Conservation (phyloP, 106 monocot genomes). For the Dendrobium nobile region DNA sequence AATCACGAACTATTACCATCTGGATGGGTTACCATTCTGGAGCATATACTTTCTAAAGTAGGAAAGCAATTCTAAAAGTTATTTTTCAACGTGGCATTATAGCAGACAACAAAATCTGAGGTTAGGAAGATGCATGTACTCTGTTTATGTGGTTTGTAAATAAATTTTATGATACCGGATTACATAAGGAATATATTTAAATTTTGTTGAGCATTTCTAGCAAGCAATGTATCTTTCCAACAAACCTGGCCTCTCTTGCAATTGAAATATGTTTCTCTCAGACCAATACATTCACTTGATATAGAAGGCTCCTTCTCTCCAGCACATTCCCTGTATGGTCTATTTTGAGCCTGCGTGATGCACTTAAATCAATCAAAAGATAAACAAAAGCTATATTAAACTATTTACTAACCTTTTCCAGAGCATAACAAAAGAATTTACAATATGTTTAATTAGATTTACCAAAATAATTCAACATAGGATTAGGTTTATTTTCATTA, state of each 20-base stretch:
- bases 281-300: slow-evolving; percentile 90
- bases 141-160: not conserved
- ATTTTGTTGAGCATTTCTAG: not conserved
- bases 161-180: not conserved
- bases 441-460: not conserved
- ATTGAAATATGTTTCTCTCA: slow-evolving; percentile 97
- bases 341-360: slow-evolving; percentile 60
- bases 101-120: not conserved
- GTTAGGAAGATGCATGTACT: not conserved
- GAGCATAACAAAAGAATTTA: not conserved
- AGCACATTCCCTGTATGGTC: slow-evolving; percentile 85
- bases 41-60: not conserved
- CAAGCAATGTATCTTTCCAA: not conserved
- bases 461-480: not conserved
- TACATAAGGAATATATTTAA: not conserved
- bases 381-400: not conserved
- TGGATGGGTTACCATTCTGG: not conserved
- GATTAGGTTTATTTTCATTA: not conserved
- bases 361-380: not conserved
- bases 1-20: not conserved
- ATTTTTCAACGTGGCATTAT: not conserved
- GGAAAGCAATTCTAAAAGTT: not conserved
- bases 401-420: not conserved
- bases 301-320: slow-evolving; percentile 86
- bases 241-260: slow-evolving; percentile 97